Conservation (phyloP, 2,329 filamentous ascomycete species). For the Thielaviopsis punctulata region DNA sequence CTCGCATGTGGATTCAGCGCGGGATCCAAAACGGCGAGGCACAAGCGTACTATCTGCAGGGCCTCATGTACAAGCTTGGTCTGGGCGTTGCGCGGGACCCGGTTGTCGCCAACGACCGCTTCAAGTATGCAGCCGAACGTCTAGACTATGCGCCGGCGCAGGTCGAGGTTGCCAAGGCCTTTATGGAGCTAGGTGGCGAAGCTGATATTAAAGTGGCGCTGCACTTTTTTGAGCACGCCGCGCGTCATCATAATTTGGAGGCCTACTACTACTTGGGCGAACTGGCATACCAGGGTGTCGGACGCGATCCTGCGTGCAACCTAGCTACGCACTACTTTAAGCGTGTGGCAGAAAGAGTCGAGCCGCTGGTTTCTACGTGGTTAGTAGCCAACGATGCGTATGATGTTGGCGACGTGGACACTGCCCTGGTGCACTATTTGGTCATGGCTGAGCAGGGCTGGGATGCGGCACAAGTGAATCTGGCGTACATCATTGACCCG, state of each 20-base stretch:
- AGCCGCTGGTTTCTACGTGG: slow-evolving; percentile 61
- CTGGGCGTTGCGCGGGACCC: slow-evolving; percentile 55
- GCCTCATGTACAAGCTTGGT: slow-evolving; percentile 67
- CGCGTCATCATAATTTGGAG: slow-evolving; percentile 68
- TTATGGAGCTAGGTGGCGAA: slow-evolving; percentile 61
- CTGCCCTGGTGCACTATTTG: slow-evolving; percentile 65
- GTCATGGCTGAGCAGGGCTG: slow-evolving; percentile 88
- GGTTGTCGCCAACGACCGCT: slow-evolving; percentile 53
- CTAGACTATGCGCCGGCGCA: slow-evolving; percentile 58
- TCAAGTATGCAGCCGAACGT: slow-evolving; percentile 65
- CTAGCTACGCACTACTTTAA: slow-evolving; percentile 73
- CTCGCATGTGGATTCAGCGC: slow-evolving; percentile 67
- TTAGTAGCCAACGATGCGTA: slow-evolving; percentile 70
- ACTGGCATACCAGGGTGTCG: slow-evolving; percentile 64
- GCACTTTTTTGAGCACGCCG: slow-evolving; percentile 76
- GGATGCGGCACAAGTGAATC: slow-evolving; percentile 76
- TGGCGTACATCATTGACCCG: slow-evolving; percentile 71
- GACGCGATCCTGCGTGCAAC: slow-evolving; percentile 60
- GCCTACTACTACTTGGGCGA: slow-evolving; percentile 87
- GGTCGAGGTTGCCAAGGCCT: slow-evolving; percentile 66
- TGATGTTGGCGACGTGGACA: slow-evolving; percentile 59
- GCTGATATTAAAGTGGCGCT: slow-evolving; percentile 61
- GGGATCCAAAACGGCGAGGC: slow-evolving; percentile 61
- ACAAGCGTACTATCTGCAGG: slow-evolving; percentile 70
- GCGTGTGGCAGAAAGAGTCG: slow-evolving; percentile 55